phyloP scores from a whole-genome alignment of 176 grass and related monocot genomes.

The Hsuehochloa calcarea region DNA sequence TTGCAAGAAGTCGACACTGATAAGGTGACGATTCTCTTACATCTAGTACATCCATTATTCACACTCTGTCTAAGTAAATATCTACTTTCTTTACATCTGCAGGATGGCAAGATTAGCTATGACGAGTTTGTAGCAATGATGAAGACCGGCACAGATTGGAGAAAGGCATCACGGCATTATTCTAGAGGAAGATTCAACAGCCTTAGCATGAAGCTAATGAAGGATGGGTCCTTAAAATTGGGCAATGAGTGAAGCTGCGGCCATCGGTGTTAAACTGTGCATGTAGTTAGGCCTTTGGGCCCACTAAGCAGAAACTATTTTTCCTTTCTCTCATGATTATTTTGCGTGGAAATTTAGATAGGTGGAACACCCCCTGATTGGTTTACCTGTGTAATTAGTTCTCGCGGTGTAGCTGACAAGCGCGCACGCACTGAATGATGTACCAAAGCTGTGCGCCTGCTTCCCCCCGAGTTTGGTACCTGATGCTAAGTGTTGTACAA shows the following conservation, averaged over 20 bases:
- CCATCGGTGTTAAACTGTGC: conserved; percentile 29
- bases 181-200: conserved; percentile 99
- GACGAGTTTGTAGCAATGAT: conserved; percentile 99
- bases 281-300: conserved; percentile 51
- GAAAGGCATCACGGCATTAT: conserved; percentile 98
- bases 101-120: conserved; percentile 99
- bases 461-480: conserved; percentile 22
- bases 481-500: conserved; percentile 48
- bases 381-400: conserved; percentile 89
- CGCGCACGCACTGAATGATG: conserved; percentile 5
- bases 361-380: conserved; percentile 34
- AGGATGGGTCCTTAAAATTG: conserved; percentile 92
- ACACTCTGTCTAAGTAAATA: conserved; percentile 14
- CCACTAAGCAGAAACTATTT: conserved; percentile 27
- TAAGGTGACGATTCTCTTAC: conserved; percentile 53
- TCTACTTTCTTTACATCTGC: conserved; percentile 13
- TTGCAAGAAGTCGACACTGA: conserved; percentile 97
- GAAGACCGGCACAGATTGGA: conserved; percentile 99
- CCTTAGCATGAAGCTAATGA: conserved; percentile 94
- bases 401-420: conserved; percentile 29
- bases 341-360: conserved; percentile 69
- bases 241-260: conserved; percentile 51
- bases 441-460: conserved; percentile 30
- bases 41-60: neutral
- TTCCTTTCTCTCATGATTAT: conserved; percentile 41